Percentiles rank a stretch among this genome's conserved stretches.
phyloP scores from a whole-genome alignment of 2,329 filamentous ascomycete genomes.

The Colletotrichum lupini region DNA sequence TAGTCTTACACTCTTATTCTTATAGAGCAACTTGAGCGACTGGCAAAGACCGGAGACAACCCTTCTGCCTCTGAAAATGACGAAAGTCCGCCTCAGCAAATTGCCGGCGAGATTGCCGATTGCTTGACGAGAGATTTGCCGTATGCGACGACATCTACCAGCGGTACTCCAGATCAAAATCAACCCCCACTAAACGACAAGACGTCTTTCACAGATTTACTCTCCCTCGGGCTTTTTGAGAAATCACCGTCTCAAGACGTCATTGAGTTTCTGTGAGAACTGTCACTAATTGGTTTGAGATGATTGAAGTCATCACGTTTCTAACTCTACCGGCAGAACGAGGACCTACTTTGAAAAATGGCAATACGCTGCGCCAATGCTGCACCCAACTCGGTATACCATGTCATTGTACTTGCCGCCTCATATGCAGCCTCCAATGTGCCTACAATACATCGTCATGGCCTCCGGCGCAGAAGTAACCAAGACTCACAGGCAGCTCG shows the following conservation, averaged over 20 bases:
- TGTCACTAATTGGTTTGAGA: too few relatives aligned
- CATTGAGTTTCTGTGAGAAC: constrained; percentile 42
- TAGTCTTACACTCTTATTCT: constrained; percentile 27
- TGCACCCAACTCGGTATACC: constrained; percentile 34
- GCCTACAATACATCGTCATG: constrained; percentile 38
- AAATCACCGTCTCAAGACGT: constrained; percentile 41
- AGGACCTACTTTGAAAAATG: constrained; percentile 37
- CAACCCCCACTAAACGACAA: constrained; percentile 27
- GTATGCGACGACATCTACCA: not conserved
- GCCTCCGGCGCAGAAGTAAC: constrained; percentile 32
- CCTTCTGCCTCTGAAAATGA: not conserved
- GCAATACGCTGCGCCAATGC: constrained; percentile 35
- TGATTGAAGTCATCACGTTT: too few relatives aligned
- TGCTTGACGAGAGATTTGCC: not conserved
- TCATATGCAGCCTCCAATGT: constrained; percentile 39
- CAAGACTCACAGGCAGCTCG: constrained; percentile 30
- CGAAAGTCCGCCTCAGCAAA: constrained; percentile 30
- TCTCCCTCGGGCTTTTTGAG: constrained; percentile 43
- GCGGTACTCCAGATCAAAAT: not conserved
- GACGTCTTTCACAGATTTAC: constrained; percentile 32
- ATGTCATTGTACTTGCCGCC: constrained; percentile 32
- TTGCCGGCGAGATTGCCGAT: constrained; percentile 32
- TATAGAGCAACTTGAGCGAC: not conserved
- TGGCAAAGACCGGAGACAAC: constrained; percentile 36
- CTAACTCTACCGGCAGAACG: not conserved